These are phyloP conservation scores for Favolaschia claudopus DNA, from an alignment of 768 basidiomycete genomes.

Conservation along the genomic window DNA sequence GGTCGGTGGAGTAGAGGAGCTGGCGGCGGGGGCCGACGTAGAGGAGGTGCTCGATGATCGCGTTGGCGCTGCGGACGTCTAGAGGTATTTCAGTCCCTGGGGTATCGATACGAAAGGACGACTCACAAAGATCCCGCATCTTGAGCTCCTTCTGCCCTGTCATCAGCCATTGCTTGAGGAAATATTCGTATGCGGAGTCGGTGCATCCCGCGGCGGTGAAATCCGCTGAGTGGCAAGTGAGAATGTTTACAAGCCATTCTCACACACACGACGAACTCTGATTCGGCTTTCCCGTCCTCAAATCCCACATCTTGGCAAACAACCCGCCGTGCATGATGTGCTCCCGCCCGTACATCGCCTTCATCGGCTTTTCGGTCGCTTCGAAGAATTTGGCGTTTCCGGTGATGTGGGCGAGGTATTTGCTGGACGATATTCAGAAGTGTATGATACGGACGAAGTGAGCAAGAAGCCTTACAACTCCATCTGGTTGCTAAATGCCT, in stretches of 20 bases:
- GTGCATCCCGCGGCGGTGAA: conserved; percentile 63
- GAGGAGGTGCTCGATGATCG: conserved; percentile 60
- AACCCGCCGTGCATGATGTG: conserved; percentile 28
- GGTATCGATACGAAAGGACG: conserved; percentile 41
- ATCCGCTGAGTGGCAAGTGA: conserved; percentile 34
- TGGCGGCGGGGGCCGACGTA: conserved; percentile 60
- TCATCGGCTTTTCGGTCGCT: conserved; percentile 37
- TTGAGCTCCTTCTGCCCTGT: conserved; percentile 59
- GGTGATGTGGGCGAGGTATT: conserved; percentile 58
- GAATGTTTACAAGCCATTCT: not conserved
- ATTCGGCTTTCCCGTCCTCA: conserved; percentile 7
- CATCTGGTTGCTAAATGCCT: conserved; percentile 56
- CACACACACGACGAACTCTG: not conserved
- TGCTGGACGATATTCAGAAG: conserved; percentile 31
- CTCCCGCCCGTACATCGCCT: conserved; percentile 33
- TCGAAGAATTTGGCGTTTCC: conserved; percentile 47
- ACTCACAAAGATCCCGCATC: conserved; percentile 64
- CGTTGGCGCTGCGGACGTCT: conserved; percentile 58
- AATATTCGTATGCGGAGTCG: conserved; percentile 76
- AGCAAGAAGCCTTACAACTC: conserved; percentile 37
- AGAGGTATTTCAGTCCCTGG: conserved; percentile 38
- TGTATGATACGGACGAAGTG: not conserved
- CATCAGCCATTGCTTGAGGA: conserved; percentile 73
- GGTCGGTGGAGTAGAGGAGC: conserved; percentile 66
- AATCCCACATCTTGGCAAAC: conserved; percentile 19